A percentile compares a stretch with the other conserved stretches of the same genome.
phyloP scores from a whole-genome alignment of 1,284 basidiomycete genomes.

The Pseudomicrostroma phylloplanum region DNA sequence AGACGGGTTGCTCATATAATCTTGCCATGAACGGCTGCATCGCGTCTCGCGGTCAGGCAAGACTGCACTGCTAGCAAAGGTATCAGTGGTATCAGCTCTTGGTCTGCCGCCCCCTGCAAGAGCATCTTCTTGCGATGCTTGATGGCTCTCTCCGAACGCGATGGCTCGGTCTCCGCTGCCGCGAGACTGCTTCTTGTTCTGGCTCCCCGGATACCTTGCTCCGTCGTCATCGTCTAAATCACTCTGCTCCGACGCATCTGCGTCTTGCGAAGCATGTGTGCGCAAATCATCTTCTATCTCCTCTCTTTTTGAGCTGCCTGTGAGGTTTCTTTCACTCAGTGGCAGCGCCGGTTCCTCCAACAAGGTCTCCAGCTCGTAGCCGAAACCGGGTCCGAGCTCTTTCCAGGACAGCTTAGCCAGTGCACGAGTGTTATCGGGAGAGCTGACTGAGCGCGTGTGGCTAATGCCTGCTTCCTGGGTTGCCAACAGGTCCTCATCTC shows the following conservation, averaged over 20 bases:
- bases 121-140: constrained; percentile 13
- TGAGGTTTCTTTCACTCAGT: not conserved
- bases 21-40: constrained; percentile 9
- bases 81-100: constrained; percentile 4
- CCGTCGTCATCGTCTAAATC: constrained; percentile 57
- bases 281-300: constrained; percentile 30
- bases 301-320: constrained; percentile 5
- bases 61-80: not conserved
- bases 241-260: constrained; percentile 34
- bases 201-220: not conserved
- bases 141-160: constrained; percentile 18
- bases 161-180: not conserved
- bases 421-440: not conserved
- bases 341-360: not conserved
- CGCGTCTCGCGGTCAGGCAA: not conserved
- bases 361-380: constrained; percentile 1
- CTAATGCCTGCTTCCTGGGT: not conserved
- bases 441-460: not conserved
- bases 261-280: constrained; percentile 35
- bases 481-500: not conserved
- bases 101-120: constrained; percentile 7
- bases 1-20: constrained; percentile 34
- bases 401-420: constrained; percentile 18
- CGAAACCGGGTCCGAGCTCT: constrained; percentile 32
- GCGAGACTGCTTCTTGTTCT: not conserved